These are phyloP conservation scores for Ceratocystis cacaofunesta DNA, from an alignment of 2,329 filamentous ascomycete genomes.

Conservation along the genomic window DNA sequence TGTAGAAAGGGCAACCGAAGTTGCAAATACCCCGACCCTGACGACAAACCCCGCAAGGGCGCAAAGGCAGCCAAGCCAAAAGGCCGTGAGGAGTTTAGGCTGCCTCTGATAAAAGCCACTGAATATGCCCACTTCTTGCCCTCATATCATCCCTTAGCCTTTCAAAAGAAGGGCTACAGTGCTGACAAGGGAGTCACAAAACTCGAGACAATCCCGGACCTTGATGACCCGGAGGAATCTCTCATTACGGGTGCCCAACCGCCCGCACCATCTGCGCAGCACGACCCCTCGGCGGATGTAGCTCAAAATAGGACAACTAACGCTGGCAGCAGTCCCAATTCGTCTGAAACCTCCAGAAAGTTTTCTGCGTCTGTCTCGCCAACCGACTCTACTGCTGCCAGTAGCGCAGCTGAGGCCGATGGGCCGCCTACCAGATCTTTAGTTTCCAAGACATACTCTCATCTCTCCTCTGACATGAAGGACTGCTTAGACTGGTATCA, in stretches of 20 bases:
- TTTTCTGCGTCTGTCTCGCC: constrained; percentile 9
- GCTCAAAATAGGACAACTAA: constrained; percentile 16
- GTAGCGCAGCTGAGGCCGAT: constrained; percentile 11
- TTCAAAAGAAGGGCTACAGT: neutral
- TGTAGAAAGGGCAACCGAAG: constrained; percentile 86
- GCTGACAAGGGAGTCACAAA: constrained; percentile 22
- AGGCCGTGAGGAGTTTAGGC: constrained; percentile 20
- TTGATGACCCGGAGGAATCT: constrained; percentile 29
- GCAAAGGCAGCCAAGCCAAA: constrained; percentile 25
- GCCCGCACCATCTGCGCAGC: constrained; percentile 19
- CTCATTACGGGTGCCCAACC: neutral
- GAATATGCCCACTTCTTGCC: neutral
- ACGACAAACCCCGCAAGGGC: constrained; percentile 22
- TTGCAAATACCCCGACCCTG: constrained; percentile 72
- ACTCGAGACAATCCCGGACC: constrained; percentile 40
- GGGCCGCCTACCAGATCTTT: neutral
- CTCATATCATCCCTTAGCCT: neutral
- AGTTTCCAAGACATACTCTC: constrained; percentile 32
- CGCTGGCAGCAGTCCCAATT: constrained; percentile 27
- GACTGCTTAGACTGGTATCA: constrained; percentile 67
- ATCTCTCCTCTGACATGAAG: constrained; percentile 54
- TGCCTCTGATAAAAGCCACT: neutral
- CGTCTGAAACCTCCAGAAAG: constrained; percentile 18
- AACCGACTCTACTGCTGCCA: constrained; percentile 8
- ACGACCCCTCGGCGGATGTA: constrained; percentile 16